Evolutionary conservation across 140 eudicot species (phyloP), one percentile per base, ranked within the genome.

Genomic region (Stevia rebaudiana): DNA sequence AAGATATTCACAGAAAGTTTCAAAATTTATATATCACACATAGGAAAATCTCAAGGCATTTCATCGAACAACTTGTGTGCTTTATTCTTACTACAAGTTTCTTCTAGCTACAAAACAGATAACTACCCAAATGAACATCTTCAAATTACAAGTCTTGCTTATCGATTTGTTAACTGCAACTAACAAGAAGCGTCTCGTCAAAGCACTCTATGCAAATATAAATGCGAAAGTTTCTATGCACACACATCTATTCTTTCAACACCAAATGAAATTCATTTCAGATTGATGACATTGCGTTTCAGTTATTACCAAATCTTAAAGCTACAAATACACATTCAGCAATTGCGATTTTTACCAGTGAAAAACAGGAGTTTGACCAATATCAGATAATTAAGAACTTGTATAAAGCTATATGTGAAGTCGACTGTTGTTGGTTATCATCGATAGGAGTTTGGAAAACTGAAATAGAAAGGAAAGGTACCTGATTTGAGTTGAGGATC

Each of bases 61-160:
- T 74, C 49, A 67, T 67, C 79, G 64, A 74, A 60, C 79, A 67
- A 39, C 9, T 67, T 23, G 70, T 39, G 74, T 74, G 37, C 79
- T 16, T 36, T 33, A 44, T 36, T 19, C 30, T 71, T 42, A 65
- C 30, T 70, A 23, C 15, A 71, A 37, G 9, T 50, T 61, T 46
- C 30, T 11, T 41, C 50, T 15, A 11, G 0, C 21, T 49, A 8
- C 35, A 3, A 17, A 15, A 39, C 55, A 50, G 16, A 72, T 8
- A 16, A 8, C 65, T 46, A 31, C 11, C 52, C 50, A 37, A 11
- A 61, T 12, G 52, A 46, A 6, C 52, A 46, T 5, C 10, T 10
- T 15, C 60, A 23, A 46, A 46, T 4, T 6, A 17, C 52, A 46
- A 46, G 52, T 46, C 52, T 15, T 44, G 33, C 17, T 46, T 6